phyloP scores from a whole-genome alignment of 108 stramenopile species.

The Conticribra guillardii region DNA sequence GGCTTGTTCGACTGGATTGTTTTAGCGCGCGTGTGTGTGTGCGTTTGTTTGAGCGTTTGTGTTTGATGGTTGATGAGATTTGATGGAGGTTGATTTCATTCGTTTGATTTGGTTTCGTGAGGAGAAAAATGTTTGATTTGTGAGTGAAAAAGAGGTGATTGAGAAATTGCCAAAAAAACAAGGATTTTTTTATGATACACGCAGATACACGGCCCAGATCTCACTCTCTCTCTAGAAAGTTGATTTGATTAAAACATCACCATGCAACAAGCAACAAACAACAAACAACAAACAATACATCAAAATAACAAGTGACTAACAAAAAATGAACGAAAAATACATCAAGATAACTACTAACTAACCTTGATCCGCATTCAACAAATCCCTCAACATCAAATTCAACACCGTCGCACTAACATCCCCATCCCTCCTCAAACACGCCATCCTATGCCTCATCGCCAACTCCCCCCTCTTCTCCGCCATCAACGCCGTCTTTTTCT shows the following conservation, averaged over 20 bases:
- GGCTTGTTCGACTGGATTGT: slow-evolving; percentile 87
- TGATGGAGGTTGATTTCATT: no score
- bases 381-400: slow-evolving; percentile 83
- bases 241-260: no score
- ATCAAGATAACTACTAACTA: slow-evolving; percentile 19
- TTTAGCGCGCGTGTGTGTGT: background rate
- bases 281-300: background rate
- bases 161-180: no score
- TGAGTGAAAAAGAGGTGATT: no score
- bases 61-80: no score
- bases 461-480: slow-evolving; percentile 37
- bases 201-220: no score
- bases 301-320: background rate
- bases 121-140: no score
- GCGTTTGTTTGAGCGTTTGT: no score
- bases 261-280: no score
- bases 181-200: no score
- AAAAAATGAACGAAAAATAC: slow-evolving; percentile 3
- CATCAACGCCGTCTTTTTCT: background rate
- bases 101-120: no score
- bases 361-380: slow-evolving; percentile 75
- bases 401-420: slow-evolving; percentile 81
- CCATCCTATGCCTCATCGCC: slow-evolving; percentile 69
- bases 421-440: slow-evolving; percentile 78
- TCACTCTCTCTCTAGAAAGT: no score